Evolutionary conservation across 345 rosid genomes (phyloP), one percentile per base, ranked within the genome.

Genomic region (Gossypium arboreum): DNA sequence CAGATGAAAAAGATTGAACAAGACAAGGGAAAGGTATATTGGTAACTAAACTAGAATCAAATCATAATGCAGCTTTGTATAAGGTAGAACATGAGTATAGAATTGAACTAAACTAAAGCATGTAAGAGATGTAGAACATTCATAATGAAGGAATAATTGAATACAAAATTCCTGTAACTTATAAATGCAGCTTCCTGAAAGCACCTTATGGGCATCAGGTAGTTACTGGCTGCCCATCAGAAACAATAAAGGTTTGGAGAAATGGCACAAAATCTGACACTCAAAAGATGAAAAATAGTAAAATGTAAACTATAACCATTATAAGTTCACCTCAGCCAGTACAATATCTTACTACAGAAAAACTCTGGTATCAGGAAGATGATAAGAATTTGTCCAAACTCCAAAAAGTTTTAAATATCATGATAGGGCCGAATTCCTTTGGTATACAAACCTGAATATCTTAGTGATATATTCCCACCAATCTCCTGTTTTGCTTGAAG

Each of bases 401-500:
- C 27, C 24, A 43, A 12, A 4, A 44, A 66, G n/a, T 65, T 47
- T 72, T 61, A 12, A 67, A 56, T 68, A 50, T 45, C 41, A n/a
- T 22, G 52, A 81, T 44, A 65, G 29, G 16, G 41, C 69, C 54
- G 57, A 68, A 68, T 3, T 47, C 18, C 58, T 78, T 3, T 68
- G 54, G 48, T 56, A 72, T 20, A 25, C 74, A 66, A 72, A 88
- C 91, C 92, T 77, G 93, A 82, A 78, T 89, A 89, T 86, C 91
- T 87, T 67, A 82, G 75, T 39, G 88, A 71, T 68, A 58, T 80
- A 81, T 80, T 84, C 78, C 87, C 89, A 51, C 94, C 89, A 65
- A 88, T 89, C 78, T 86, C 94, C 80, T 89, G 91, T 75, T 86
- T 89, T 70, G 94, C 94, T 80, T 89, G 94, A 75, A 89, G 88